Percentiles rank a stretch among this genome's conserved stretches.
Evolutionary conservation across 192 early-diverging fungal species (phyloP).

Genomic region (Coemansia sp.): DNA sequence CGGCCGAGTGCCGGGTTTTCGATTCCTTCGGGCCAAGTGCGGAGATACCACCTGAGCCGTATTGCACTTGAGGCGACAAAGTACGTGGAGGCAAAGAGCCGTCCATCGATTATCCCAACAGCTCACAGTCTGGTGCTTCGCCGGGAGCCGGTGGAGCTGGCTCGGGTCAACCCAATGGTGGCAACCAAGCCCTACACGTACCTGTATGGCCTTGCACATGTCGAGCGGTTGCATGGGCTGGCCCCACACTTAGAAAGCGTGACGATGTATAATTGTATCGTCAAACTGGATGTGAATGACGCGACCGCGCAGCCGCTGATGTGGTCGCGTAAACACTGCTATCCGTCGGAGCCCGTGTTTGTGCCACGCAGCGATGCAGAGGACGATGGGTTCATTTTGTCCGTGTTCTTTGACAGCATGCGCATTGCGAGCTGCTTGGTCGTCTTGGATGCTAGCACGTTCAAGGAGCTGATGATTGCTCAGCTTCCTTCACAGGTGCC

Average conservation of each 20-base stretch:
- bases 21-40: conserved; percentile 55
- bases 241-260: conserved; percentile 16
- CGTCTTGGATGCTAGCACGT: conserved; percentile 67
- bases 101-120: conserved; percentile 11
- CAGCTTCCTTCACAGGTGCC: conserved; percentile 66
- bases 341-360: conserved; percentile 78
- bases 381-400: conserved; percentile 74
- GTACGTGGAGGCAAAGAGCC: conserved; percentile 43
- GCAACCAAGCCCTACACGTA: conserved; percentile 50
- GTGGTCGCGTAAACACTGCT: conserved; percentile 63
- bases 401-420: conserved; percentile 69
- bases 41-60: conserved; percentile 61
- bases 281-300: conserved; percentile 55
- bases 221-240: conserved; percentile 37
- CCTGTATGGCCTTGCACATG: conserved; percentile 50
- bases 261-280: conserved; percentile 57
- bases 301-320: conserved; percentile 20
- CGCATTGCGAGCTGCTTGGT: conserved; percentile 65
- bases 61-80: conserved; percentile 59
- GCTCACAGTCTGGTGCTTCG: conserved; percentile 45
- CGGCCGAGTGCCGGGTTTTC: conserved; percentile 35
- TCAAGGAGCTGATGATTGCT: conserved; percentile 64
- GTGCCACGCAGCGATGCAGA: conserved; percentile 61
- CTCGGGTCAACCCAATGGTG: conserved; percentile 53
- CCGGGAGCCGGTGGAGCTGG: conserved; percentile 53